Percentiles rank a stretch among this genome's conserved stretches.
Evolutionary conservation across 116 monocot genomes (phyloP).

Genomic region (Phalaenopsis hybrid): DNA sequence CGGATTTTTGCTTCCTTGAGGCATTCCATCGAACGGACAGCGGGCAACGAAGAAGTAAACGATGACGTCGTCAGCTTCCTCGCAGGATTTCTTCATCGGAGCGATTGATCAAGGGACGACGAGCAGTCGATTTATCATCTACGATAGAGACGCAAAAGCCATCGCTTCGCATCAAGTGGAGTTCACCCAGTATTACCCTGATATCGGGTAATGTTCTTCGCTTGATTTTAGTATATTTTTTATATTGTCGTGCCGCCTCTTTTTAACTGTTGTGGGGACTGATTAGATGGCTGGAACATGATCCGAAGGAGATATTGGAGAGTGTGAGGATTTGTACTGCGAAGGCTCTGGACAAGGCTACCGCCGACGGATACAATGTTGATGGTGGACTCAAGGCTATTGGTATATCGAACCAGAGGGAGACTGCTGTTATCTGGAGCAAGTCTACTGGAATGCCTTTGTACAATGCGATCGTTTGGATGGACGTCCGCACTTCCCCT

Average conservation of each 20-base stretch:
- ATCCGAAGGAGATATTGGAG: slow-evolving; percentile 86
- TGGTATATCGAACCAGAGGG: slow-evolving; percentile 92
- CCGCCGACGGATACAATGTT: slow-evolving; percentile 67
- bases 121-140: slow-evolving; percentile 89
- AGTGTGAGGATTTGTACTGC: slow-evolving; percentile 74
- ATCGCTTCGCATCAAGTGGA: slow-evolving; percentile 86
- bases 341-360: slow-evolving; percentile 84
- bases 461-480: slow-evolving; percentile 95
- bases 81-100: slow-evolving; percentile 51
- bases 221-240: background rate
- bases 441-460: slow-evolving; percentile 75
- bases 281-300: slow-evolving; percentile 93
- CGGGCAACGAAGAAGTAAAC: slow-evolving; percentile 5
- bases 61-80: slow-evolving; percentile 46
- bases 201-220: slow-evolving; percentile 50
- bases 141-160: slow-evolving; percentile 44
- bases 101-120: slow-evolving; percentile 94
- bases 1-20: background rate
- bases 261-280: background rate
- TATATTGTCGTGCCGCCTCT: background rate
- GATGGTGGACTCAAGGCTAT: slow-evolving; percentile 66
- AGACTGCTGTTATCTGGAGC: slow-evolving; percentile 88
- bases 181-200: slow-evolving; percentile 92
- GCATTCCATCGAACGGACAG: slow-evolving; percentile 1
- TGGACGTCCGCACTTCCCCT: slow-evolving; percentile 79